Evolutionary conservation across 2,329 filamentous ascomycete species (phyloP).

Genomic region (Microsporum audouinii): DNA sequence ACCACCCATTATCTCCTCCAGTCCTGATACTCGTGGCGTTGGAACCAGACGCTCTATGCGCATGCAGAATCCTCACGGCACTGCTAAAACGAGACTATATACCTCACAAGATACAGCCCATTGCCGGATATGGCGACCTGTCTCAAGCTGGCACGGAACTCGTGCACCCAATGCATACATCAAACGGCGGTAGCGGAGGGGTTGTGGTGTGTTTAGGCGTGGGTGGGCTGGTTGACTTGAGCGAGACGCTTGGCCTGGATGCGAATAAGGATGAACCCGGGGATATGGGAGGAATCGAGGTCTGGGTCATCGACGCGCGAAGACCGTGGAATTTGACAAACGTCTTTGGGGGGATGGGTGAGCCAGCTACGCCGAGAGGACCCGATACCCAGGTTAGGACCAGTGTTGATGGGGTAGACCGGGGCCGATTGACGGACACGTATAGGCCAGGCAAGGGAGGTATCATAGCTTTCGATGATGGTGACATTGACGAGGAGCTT

Average conservation of each 20-base stretch:
- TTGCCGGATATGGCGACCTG: conserved; percentile 84
- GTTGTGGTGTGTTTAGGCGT: conserved; percentile 87
- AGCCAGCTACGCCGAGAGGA: conserved; percentile 15
- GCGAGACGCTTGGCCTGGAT: conserved; percentile 64
- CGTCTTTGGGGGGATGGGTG: conserved; percentile 66
- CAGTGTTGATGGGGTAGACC: conserved; percentile 55
- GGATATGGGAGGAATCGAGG: conserved; percentile 71
- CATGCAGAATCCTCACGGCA: conserved; percentile 82
- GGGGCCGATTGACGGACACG: conserved; percentile 57
- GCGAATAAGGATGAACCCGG: conserved; percentile 52
- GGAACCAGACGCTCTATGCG: conserved; percentile 90
- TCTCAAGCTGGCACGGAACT: conserved; percentile 66
- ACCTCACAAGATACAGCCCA: conserved; percentile 90
- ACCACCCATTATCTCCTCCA: conserved; percentile 81
- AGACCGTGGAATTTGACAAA: conserved; percentile 92
- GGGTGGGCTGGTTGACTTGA: conserved; percentile 80
- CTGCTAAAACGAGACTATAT: conserved; percentile 98
- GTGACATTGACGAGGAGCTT: conserved; percentile 81
- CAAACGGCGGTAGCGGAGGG: conserved; percentile 71
- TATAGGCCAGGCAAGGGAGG: conserved; percentile 75
- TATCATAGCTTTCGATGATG: conserved; percentile 89
- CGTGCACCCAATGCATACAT: conserved; percentile 75
- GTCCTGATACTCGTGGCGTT: conserved; percentile 86
- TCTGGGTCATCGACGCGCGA: conserved; percentile 87
- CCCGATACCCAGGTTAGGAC: conserved; percentile 26